Evolutionary conservation across 257 asterid genomes (phyloP).

Genomic region (Striga asiatica): DNA sequence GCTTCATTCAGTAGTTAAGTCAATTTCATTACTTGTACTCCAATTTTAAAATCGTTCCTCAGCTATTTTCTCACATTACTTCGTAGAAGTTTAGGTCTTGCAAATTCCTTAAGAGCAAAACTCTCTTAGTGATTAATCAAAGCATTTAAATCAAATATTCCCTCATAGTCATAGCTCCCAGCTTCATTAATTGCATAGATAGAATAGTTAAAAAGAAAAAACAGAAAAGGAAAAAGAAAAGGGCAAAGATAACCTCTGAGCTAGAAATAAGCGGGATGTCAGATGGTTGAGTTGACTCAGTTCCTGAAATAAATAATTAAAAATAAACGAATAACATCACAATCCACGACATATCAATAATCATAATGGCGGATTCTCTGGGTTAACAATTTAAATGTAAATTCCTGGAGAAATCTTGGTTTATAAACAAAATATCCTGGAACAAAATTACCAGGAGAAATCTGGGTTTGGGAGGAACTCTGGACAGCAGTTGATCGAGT

Average conservation of each 20-base stretch:
- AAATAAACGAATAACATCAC: conserved; percentile 2
- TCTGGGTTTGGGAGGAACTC: conserved; percentile 29
- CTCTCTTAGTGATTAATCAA: background rate
- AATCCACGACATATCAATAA: background rate
- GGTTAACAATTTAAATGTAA: too few species aligned
- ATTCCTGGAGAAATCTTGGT: background rate
- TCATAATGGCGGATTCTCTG: too few species aligned
- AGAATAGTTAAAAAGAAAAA: conserved; percentile 12
- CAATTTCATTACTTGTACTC: too few species aligned
- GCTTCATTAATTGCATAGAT: too few species aligned
- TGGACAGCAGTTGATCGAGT: conserved; percentile 21
- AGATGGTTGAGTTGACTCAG: conserved; percentile 19
- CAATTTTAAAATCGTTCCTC: background rate
- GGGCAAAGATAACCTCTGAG: conserved; percentile 86
- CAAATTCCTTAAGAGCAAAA: background rate
- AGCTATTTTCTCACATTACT: background rate
- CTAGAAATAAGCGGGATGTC: conserved; percentile 60
- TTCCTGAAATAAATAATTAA: conserved; percentile 19
- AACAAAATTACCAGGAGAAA: conserved; percentile 33
- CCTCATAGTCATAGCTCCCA: too few species aligned
- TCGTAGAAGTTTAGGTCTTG: background rate
- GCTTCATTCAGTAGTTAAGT: background rate
- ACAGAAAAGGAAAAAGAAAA: too few species aligned
- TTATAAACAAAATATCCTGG: background rate
- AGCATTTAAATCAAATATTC: too few species aligned